Percentiles rank a stretch among this genome's conserved stretches.
Evolutionary conservation across 331 rosid species (phyloP).

Genomic region (Rosa hybrid): DNA sequence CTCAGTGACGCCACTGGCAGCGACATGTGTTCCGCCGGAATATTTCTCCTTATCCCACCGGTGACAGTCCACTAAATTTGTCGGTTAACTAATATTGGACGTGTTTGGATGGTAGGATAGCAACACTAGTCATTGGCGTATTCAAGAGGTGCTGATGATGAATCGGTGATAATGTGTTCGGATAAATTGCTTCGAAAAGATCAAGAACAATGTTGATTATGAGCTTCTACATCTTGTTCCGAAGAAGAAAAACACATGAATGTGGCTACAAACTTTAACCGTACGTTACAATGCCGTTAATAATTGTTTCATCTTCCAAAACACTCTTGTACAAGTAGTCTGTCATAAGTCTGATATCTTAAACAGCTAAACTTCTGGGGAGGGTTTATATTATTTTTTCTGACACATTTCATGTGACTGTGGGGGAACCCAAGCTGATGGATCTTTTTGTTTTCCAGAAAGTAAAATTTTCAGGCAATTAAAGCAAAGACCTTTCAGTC

Average conservation of each 20-base stretch:
- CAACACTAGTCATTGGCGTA: not conserved
- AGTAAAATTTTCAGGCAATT: conserved; percentile 27
- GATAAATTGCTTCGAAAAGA: not conserved
- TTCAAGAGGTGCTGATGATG: not conserved
- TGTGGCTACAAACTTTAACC: not conserved
- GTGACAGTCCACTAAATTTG: not conserved
- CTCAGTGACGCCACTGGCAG: conserved; percentile 6
- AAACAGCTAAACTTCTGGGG: not conserved
- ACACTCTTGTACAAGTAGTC: not conserved
- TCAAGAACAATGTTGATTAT: not conserved
- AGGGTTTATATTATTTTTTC: conserved; percentile 23
- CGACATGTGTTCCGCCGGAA: conserved; percentile 9
- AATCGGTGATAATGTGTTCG: not conserved
- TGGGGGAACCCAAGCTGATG: conserved; percentile 46
- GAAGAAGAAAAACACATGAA: not conserved
- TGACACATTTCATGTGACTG: conserved; percentile 73
- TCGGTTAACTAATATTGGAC: not conserved
- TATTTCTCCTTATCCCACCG: not conserved
- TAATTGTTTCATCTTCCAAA: not conserved
- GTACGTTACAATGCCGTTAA: not conserved
- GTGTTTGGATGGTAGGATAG: not conserved
- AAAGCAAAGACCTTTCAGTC: conserved; percentile 32
- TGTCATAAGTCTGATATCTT: not conserved
- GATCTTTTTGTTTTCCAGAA: conserved; percentile 30
- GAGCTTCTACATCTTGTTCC: not conserved